Evolutionary conservation across 352 stramenopile genomes (phyloP).

Genomic region (Phytophthora tubulina): DNA sequence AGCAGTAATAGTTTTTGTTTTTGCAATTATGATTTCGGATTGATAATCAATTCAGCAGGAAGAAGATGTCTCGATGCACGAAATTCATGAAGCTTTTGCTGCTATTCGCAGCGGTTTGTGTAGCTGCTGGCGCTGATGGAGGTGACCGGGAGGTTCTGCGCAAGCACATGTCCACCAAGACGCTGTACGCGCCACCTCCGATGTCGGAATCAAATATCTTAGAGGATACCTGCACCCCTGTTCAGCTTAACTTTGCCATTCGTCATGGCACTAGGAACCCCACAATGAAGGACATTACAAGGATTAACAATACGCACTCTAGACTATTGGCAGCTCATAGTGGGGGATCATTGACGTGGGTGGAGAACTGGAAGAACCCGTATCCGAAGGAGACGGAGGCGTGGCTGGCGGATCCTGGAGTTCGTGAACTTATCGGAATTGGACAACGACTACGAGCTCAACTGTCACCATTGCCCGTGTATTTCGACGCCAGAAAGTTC

Average conservation of each 20-base stretch:
- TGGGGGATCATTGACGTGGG: constrained; percentile 32
- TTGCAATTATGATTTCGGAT: constrained; percentile 5
- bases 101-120: constrained; percentile 14
- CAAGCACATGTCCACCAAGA: constrained; percentile 86
- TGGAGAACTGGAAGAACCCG: constrained; percentile 60
- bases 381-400: constrained; percentile 53
- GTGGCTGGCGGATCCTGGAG: constrained; percentile 66
- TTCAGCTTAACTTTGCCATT: constrained; percentile 84
- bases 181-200: constrained; percentile 54
- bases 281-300: constrained; percentile 80
- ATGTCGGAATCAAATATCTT: constrained; percentile 15
- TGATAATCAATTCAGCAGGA: background rate
- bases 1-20: background rate
- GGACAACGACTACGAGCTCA: constrained; percentile 61
- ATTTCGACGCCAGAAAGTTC: constrained; percentile 52
- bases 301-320: constrained; percentile 54
- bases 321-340: constrained; percentile 43
- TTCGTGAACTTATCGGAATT: constrained; percentile 69
- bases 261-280: constrained; percentile 84
- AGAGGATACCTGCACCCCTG: constrained; percentile 44
- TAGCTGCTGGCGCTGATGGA: constrained; percentile 5
- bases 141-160: constrained; percentile 45
- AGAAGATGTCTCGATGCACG: constrained; percentile 15
- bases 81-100: constrained; percentile 22
- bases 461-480: constrained; percentile 38